Percentiles rank a stretch among this genome's conserved stretches.
Evolutionary conservation across 2,329 filamentous ascomycete species (phyloP).

Genomic region (Rutstroemia sp.): DNA sequence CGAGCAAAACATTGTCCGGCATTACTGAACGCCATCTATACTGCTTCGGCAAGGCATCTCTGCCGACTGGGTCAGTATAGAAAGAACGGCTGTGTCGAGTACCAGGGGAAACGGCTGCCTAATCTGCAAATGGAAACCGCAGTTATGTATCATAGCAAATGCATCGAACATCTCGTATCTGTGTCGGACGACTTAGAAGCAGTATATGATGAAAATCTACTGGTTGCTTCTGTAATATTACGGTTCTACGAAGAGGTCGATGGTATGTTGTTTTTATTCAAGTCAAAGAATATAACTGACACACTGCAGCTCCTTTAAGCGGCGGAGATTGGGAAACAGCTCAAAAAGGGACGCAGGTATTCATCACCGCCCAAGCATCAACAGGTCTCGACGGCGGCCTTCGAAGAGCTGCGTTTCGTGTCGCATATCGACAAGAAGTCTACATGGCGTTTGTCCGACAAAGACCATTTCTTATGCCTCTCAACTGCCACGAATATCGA

Average conservation of each 20-base stretch:
- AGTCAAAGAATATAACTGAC: neutral
- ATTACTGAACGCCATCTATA: constrained; percentile 28
- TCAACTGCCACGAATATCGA: constrained; percentile 28
- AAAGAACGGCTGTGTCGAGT: constrained; percentile 21
- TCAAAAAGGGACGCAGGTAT: constrained; percentile 18
- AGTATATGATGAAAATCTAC: constrained; percentile 32
- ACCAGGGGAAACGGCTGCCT: constrained; percentile 20
- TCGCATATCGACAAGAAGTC: constrained; percentile 42
- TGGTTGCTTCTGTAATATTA: constrained; percentile 34
- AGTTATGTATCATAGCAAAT: constrained; percentile 35
- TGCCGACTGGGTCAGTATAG: constrained; percentile 24
- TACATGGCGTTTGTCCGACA: constrained; percentile 38
- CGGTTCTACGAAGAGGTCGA: constrained; percentile 36
- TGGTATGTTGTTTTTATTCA: constrained; percentile 16
- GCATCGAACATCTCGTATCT: constrained; percentile 34
- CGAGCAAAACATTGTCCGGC: constrained; percentile 34
- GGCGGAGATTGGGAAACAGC: constrained; percentile 19
- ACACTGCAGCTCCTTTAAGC: constrained; percentile 15
- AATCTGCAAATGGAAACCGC: constrained; percentile 31
- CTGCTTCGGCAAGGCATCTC: constrained; percentile 33
- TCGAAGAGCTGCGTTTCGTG: constrained; percentile 39
- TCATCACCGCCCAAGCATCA: constrained; percentile 25
- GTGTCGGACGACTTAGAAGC: constrained; percentile 32
- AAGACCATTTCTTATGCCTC: constrained; percentile 30
- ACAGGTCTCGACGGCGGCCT: constrained; percentile 29